Evolutionary conservation across 805 yeast species (phyloP).

Genomic region (Teunomyces cretensis): DNA sequence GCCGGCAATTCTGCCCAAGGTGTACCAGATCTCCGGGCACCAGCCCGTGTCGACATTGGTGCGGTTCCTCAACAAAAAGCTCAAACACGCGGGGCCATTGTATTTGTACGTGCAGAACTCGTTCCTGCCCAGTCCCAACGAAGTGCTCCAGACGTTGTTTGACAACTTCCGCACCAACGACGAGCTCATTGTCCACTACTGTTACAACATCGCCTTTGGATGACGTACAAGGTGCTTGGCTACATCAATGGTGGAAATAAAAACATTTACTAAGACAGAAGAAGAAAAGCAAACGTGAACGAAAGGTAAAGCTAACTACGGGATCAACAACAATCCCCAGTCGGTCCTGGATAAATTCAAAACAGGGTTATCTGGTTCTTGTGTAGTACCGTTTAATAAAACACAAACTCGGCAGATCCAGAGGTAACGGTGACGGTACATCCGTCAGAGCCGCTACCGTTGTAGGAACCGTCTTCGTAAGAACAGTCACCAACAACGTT

Average conservation of each 20-base stretch:
- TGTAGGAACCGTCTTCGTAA: conserved; percentile 43
- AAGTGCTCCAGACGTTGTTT: conserved; percentile 32
- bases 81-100: conserved; percentile 19
- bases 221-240: conserved; percentile 7
- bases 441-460: conserved; percentile 66
- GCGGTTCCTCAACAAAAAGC: conserved; percentile 43
- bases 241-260: too few species aligned
- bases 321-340: background rate
- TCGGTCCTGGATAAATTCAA: background rate
- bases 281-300: conserved; percentile 1
- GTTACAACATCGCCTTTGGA: conserved; percentile 43
- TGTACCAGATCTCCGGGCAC: conserved; percentile 48
- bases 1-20: conserved; percentile 47
- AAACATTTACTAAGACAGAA: conserved; percentile 6
- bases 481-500: conserved; percentile 40
- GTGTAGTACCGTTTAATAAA: conserved; percentile 31
- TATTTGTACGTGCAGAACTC: conserved; percentile 40
- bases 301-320: background rate
- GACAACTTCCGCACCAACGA: conserved; percentile 28
- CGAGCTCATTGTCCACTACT: conserved; percentile 40
- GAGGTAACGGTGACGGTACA: conserved; percentile 70
- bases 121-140: conserved; percentile 44
- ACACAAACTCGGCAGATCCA: conserved; percentile 63
- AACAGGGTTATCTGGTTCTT: background rate
- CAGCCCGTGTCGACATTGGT: conserved; percentile 48